Evolutionary conservation across 768 basidiomycete genomes (phyloP).

Genomic region (Lactarius sanguifluus): DNA sequence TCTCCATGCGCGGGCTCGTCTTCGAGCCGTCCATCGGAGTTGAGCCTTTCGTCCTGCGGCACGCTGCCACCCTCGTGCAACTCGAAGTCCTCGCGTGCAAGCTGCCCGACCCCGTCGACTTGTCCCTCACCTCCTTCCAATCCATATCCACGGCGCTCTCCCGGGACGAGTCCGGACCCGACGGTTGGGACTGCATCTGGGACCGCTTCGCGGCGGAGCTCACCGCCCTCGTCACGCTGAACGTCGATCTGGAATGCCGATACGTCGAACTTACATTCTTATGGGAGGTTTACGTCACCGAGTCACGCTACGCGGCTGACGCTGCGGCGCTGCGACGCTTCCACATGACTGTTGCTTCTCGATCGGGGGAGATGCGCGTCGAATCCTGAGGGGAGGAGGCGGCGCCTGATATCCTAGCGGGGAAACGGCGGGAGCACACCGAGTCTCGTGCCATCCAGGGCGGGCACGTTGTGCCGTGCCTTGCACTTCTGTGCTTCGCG

Average conservation of each 20-base stretch:
- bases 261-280: not conserved
- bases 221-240: not conserved
- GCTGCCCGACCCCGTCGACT: no score
- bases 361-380: no score
- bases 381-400: no score
- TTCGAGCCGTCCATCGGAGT: not conserved
- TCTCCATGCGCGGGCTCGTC: not conserved
- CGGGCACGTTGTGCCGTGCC: not conserved
- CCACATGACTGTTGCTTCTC: no score
- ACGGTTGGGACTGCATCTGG: not conserved
- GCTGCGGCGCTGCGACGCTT: no score
- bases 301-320: not conserved
- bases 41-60: not conserved
- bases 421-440: no score
- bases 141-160: not conserved
- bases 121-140: no score
- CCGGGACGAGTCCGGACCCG: not conserved
- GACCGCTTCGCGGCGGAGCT: not conserved
- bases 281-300: not conserved
- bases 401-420: no score
- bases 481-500: not conserved
- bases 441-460: not conserved
- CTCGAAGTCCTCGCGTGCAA: not conserved
- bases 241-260: not conserved
- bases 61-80: not conserved